phyloP scores from a whole-genome alignment of 2,329 filamentous ascomycete species.

The Aphanocladium album region DNA sequence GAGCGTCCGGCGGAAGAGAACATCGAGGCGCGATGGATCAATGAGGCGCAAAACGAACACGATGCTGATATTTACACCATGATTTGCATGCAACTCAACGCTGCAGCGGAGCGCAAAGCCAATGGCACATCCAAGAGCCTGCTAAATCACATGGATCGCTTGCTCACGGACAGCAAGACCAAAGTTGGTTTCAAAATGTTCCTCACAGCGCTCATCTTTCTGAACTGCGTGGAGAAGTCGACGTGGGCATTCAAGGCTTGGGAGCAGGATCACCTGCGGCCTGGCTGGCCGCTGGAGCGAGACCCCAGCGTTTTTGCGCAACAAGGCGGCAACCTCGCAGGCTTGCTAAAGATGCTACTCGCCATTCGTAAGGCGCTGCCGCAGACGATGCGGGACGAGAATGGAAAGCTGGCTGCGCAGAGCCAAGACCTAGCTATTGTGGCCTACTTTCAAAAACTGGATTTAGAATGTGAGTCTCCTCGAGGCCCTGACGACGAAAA shows the following conservation, averaged over 20 bases:
- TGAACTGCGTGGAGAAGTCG: constrained; percentile 63
- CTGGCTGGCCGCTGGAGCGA: constrained; percentile 56
- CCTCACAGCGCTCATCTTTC: constrained; percentile 55
- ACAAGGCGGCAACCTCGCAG: constrained; percentile 54
- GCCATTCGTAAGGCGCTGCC: constrained; percentile 57
- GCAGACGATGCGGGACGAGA: constrained; percentile 40
- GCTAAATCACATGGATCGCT: constrained; percentile 56
- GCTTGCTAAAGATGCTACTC: constrained; percentile 56
- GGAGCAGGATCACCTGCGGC: constrained; percentile 56
- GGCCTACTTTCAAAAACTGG: constrained; percentile 51
- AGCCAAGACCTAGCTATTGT: constrained; percentile 42
- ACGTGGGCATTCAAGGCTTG: constrained; percentile 66
- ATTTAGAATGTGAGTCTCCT: constrained; percentile 51
- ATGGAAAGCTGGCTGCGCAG: constrained; percentile 45
- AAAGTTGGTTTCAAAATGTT: constrained; percentile 58
- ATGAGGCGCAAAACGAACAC: constrained; percentile 42
- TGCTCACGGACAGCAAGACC: constrained; percentile 56
- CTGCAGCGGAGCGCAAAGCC: constrained; percentile 59
- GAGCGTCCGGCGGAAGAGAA: constrained; percentile 40
- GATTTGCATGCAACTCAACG: constrained; percentile 59
- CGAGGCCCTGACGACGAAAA: too few species aligned
- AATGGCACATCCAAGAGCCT: constrained; percentile 53
- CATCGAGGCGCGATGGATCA: constrained; percentile 41
- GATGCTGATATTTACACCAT: constrained; percentile 55
- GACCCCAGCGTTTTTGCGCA: constrained; percentile 52